phyloP scores from a whole-genome alignment of 495 filamentous ascomycete genomes.

The Elaphomyces granulatus region DNA sequence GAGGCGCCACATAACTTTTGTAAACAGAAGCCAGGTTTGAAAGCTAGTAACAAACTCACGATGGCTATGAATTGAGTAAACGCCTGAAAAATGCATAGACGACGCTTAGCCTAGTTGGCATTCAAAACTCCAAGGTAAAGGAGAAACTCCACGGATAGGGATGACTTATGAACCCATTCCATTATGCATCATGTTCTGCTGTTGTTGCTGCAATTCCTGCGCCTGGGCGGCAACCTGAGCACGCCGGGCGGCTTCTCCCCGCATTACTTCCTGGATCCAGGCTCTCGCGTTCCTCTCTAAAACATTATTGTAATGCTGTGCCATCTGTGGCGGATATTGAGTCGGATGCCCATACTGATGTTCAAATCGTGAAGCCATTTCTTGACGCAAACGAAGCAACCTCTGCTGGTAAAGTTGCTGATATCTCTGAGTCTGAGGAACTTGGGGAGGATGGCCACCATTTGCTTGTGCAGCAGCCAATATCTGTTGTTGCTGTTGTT shows the following conservation, averaged over 20 bases:
- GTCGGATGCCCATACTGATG: constrained; percentile 28
- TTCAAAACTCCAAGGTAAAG: background rate
- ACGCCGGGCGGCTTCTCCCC: constrained; percentile 26
- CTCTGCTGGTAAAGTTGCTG: constrained; percentile 26
- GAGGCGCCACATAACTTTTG: too few species aligned
- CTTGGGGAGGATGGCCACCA: constrained; percentile 24
- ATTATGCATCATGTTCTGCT: constrained; percentile 35
- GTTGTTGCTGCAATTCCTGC: constrained; percentile 25
- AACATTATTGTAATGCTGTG: constrained; percentile 25
- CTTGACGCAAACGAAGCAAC: constrained; percentile 22
- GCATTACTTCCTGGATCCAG: constrained; percentile 34
- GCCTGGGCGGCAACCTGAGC: constrained; percentile 20
- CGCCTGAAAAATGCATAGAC: too few species aligned
- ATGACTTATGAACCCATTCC: constrained; percentile 25
- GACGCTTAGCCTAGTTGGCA: too few species aligned
- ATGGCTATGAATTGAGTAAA: too few species aligned
- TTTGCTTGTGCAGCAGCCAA: constrained; percentile 32
- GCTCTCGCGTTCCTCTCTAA: constrained; percentile 26
- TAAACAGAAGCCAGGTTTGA: too few species aligned
- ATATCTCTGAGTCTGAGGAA: constrained; percentile 20
- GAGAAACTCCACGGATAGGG: background rate
- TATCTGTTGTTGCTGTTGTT: constrained; percentile 17
- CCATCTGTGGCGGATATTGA: constrained; percentile 28
- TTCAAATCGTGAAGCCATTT: constrained; percentile 27
- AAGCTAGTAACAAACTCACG: too few species aligned